phyloP scores from a whole-genome alignment of 2,329 filamentous ascomycete genomes.

The Fusarium denticulatum region DNA sequence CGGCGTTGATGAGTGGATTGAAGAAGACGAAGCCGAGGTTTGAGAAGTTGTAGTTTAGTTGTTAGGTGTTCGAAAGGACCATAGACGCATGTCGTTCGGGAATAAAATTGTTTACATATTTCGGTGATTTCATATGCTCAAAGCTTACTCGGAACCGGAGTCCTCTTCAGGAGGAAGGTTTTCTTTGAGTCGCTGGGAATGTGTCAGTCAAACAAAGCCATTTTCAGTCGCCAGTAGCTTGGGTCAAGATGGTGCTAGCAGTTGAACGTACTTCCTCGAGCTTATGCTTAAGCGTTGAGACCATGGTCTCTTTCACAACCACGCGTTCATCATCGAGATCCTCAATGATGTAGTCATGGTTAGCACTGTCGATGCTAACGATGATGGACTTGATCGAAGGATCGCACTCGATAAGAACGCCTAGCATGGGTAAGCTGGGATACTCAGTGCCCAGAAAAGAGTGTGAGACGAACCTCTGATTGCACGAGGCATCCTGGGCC shows the following conservation, averaged over 20 bases:
- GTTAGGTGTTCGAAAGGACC: neutral
- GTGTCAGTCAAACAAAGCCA: constrained; percentile 16
- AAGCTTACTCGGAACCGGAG: constrained; percentile 59
- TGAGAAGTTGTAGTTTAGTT: constrained; percentile 75
- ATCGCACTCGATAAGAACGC: constrained; percentile 82
- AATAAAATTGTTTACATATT: neutral
- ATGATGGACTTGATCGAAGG: constrained; percentile 90
- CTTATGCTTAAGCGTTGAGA: constrained; percentile 71
- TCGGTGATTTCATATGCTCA: neutral
- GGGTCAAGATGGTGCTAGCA: neutral
- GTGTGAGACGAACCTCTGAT: constrained; percentile 58
- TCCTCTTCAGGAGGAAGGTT: constrained; percentile 62
- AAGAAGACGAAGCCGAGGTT: constrained; percentile 84
- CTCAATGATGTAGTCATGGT: constrained; percentile 80
- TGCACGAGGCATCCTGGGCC: constrained; percentile 63
- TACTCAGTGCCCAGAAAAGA: neutral
- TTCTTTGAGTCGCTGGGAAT: constrained; percentile 59
- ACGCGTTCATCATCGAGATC: constrained; percentile 82
- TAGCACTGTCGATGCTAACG: constrained; percentile 75
- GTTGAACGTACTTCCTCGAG: constrained; percentile 71
- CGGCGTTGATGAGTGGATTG: constrained; percentile 79
- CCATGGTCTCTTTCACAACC: constrained; percentile 78
- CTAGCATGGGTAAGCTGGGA: constrained; percentile 49
- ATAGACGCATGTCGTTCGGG: neutral
- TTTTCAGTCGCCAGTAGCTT: neutral